Evolutionary conservation across 1,284 basidiomycete genomes (phyloP).

Genomic region (Cryptococcus hybrid): DNA sequence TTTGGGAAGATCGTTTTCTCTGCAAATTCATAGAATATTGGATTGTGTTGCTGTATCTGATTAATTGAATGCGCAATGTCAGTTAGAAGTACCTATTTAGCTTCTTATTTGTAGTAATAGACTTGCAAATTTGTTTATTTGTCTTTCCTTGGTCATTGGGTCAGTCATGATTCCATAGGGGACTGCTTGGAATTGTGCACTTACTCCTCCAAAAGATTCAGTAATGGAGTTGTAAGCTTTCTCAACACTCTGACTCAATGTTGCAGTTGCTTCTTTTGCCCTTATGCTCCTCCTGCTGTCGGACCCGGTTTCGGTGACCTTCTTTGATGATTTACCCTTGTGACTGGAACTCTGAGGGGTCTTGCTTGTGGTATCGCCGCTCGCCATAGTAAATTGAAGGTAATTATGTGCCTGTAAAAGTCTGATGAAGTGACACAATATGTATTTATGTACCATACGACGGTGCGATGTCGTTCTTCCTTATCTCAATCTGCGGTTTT

Average conservation of each 20-base stretch:
- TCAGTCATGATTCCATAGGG: too few species aligned
- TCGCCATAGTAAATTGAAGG: too few species aligned
- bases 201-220: constrained; percentile 31
- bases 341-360: too few species aligned
- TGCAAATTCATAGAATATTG: constrained; percentile 28
- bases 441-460: too few species aligned
- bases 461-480: too few species aligned
- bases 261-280: constrained; percentile 14
- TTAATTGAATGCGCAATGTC: neutral
- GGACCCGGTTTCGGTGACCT: neutral
- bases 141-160: neutral
- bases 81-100: neutral
- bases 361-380: too few species aligned
- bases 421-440: too few species aligned
- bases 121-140: constrained; percentile 23
- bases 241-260: constrained; percentile 17
- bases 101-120: neutral
- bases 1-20: constrained; percentile 21
- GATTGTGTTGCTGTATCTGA: constrained; percentile 29
- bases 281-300: neutral
- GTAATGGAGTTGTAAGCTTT: constrained; percentile 18
- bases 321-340: neutral
- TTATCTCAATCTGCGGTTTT: too few species aligned
- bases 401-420: too few species aligned
- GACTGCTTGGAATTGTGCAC: constrained; percentile 1